Base-by-base conservation (phyloP, 78 protist species). In the Guillardia theta region DNA sequence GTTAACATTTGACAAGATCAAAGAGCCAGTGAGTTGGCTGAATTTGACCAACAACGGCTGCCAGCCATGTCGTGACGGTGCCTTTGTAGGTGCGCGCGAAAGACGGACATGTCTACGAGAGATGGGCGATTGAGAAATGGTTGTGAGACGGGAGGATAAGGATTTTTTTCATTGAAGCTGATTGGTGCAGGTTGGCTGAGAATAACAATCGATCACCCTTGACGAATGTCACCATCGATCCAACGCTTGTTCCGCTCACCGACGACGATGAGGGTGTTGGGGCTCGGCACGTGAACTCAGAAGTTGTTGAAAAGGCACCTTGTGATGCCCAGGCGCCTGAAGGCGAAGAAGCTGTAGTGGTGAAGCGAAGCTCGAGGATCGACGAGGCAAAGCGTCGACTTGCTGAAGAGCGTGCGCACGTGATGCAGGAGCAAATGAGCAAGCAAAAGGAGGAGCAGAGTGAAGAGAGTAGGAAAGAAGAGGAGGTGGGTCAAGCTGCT, bases 41-140 rank as follows among this genome's bases (percentile, higher is more conserved):
- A n/a, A n/a, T n/a, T n/a, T n/a, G n/a, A n/a, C n/a, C n/a, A n/a
- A n/a, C n/a, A n/a, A n/a, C n/a, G n/a, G n/a, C n/a, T n/a, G n/a
- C n/a, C n/a, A n/a, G n/a, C n/a, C n/a, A n/a, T n/a, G n/a, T n/a
- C n/a, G n/a, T n/a, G n/a, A n/a, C n/a, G n/a, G n/a, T n/a, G 58
- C 58, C 15, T 24, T 30, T 24, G 70, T 30, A 58, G 70, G 70
- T 58, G 70, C 87, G 48, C 30, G 90, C 90, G 48, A 30, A 10
- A 30, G 90, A 78, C 48, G 90, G 90, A 4, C 10, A 78, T 22
- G 48, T 78, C 19, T 78, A 78, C 90, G 90, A 78, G 33, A 46
- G 90, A 15, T 78, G 90, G 90, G 90, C 90, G 33, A 78, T 78
- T 30, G 90, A 37, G 33, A 78, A 78, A 30, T n/a, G n/a, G n/a